Evolutionary conservation across 257 asterid genomes (phyloP).

Genomic region (Primulina huaijiensis): DNA sequence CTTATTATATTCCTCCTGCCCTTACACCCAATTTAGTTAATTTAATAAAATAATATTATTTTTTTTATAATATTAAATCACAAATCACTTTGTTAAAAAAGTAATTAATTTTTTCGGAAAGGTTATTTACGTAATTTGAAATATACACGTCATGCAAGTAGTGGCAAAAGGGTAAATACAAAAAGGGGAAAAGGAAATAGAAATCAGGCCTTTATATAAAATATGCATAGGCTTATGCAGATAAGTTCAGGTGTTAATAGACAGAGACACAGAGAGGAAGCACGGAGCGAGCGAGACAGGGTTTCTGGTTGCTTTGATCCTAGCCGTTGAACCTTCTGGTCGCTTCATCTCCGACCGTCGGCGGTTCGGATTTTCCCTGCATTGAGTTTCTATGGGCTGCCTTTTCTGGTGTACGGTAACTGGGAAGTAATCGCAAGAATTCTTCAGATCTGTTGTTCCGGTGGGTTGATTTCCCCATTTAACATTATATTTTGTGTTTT

Average conservation of each 20-base stretch:
- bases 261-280: conserved; percentile 2
- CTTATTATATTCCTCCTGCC: too few species aligned
- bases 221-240: neutral
- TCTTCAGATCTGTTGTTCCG: conserved; percentile 66
- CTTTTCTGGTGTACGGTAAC: conserved; percentile 23
- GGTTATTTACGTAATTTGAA: too few species aligned
- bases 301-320: conserved; percentile 28
- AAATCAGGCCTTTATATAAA: too few species aligned
- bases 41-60: too few species aligned
- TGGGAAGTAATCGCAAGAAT: conserved; percentile 21
- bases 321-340: conserved; percentile 33
- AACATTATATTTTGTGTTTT: conserved; percentile 11
- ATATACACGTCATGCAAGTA: neutral
- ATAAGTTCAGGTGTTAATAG: conserved; percentile 9
- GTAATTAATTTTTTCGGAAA: too few species aligned
- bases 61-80: too few species aligned
- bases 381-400: conserved; percentile 25
- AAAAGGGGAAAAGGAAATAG: neutral
- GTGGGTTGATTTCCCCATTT: conserved; percentile 40
- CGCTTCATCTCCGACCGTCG: conserved; percentile 34
- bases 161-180: neutral
- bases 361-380: conserved; percentile 32
- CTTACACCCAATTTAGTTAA: too few species aligned
- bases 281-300: conserved; percentile 24
- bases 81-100: too few species aligned